Percentiles rank a stretch among this genome's conserved stretches.
These are phyloP conservation scores for Crucibulum laeve DNA, from an alignment of 768 basidiomycete genomes.

Conservation along the genomic window DNA sequence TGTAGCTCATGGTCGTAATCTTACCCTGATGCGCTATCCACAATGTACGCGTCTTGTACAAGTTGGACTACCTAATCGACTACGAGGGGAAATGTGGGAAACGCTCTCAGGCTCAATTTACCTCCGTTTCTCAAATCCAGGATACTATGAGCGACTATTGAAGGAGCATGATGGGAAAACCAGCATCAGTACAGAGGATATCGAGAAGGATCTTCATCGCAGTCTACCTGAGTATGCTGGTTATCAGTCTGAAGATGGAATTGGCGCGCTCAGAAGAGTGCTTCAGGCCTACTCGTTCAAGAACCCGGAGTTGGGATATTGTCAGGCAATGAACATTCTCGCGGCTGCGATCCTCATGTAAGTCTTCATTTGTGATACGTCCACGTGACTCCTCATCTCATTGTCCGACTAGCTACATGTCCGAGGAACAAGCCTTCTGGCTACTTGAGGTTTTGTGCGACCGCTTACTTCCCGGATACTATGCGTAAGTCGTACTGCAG, in stretches of 20 bases:
- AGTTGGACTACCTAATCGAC: constrained; percentile 90
- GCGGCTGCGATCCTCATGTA: constrained; percentile 94
- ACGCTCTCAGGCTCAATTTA: constrained; percentile 91
- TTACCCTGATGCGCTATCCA: constrained; percentile 94
- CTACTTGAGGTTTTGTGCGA: constrained; percentile 92
- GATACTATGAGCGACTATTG: constrained; percentile 72
- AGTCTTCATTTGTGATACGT: constrained; percentile 13
- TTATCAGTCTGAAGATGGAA: constrained; percentile 89
- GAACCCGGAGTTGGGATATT: constrained; percentile 93
- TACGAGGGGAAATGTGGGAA: constrained; percentile 99
- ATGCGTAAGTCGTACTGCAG: constrained; percentile 53
- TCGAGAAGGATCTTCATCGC: constrained; percentile 96
- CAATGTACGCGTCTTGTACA: constrained; percentile 96
- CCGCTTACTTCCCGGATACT: constrained; percentile 94
- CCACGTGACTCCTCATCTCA: constrained; percentile 7
- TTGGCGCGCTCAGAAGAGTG: constrained; percentile 79
- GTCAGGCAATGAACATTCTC: constrained; percentile 99
- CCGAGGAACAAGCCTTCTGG: constrained; percentile 99
- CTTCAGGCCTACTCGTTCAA: constrained; percentile 94
- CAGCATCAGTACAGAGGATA: constrained; percentile 92
- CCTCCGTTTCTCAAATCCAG: constrained; percentile 84
- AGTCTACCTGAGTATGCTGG: constrained; percentile 96
- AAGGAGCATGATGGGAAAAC: constrained; percentile 74
- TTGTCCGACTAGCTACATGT: constrained; percentile 92
- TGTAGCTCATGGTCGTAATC: constrained; percentile 85